A percentile compares a stretch with the other conserved stretches of the same genome.
Evolutionary conservation across 768 basidiomycete species (phyloP).

Genomic region (Suillus fuscotomentosus): DNA sequence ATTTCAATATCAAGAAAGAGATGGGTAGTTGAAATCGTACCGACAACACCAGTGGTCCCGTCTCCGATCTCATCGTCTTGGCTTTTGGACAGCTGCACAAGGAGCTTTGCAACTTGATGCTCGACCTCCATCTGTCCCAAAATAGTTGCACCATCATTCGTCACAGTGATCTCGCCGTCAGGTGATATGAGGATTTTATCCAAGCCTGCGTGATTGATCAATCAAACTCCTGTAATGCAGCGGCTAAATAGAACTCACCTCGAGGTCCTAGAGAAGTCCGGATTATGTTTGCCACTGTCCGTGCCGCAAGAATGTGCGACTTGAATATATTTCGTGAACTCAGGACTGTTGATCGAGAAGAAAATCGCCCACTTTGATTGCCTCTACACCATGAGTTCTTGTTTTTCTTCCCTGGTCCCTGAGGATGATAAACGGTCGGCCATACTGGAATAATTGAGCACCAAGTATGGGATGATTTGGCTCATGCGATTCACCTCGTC

Average conservation of each 20-base stretch:
- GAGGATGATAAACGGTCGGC: slow-evolving; percentile 96
- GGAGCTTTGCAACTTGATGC: slow-evolving; percentile 97
- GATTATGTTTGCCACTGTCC: slow-evolving; percentile 92
- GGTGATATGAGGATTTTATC: slow-evolving; percentile 95
- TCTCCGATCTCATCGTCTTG: slow-evolving; percentile 99
- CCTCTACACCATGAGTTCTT: slow-evolving; percentile 86
- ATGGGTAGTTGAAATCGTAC: slow-evolving; percentile 49
- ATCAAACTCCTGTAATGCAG: slow-evolving; percentile 2
- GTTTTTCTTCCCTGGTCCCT: slow-evolving; percentile 93
- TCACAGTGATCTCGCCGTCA: slow-evolving; percentile 98
- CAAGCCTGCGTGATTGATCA: slow-evolving; percentile 55
- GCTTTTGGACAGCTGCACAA: slow-evolving; percentile 94
- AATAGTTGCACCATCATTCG: slow-evolving; percentile 99
- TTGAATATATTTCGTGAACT: slow-evolving; percentile 28
- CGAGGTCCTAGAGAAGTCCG: slow-evolving; percentile 93
- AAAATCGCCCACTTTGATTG: slow-evolving; percentile 76
- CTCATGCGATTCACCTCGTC: slow-evolving; percentile 60
- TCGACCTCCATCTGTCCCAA: slow-evolving; percentile 99
- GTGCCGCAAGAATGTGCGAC: slow-evolving; percentile 95
- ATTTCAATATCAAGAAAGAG: slow-evolving; percentile 1
- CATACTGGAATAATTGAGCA: slow-evolving; percentile 54
- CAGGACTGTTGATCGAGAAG: neutral
- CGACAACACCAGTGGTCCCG: slow-evolving; percentile 98
- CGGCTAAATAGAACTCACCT: slow-evolving; percentile 47
- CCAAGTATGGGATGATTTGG: slow-evolving; percentile 10